Evolutionary conservation across 2,329 filamentous ascomycete genomes (phyloP).

Genomic region (Camillea tinctor): DNA sequence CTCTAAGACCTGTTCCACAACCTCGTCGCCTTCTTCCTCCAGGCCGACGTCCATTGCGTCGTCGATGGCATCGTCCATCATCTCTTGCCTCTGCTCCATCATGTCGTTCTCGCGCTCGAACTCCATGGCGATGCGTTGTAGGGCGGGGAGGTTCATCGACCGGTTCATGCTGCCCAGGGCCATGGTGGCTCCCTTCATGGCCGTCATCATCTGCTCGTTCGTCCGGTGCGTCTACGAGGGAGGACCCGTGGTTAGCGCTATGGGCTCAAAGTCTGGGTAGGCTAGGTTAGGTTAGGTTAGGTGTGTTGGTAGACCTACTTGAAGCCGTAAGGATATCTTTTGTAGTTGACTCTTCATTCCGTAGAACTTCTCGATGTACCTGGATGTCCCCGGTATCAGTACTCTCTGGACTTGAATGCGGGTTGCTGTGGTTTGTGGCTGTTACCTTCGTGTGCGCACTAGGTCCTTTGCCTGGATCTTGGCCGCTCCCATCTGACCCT

Average conservation of each 20-base stretch:
- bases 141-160: conserved; percentile 92
- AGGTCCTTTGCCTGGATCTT: conserved; percentile 98
- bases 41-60: conserved; percentile 88
- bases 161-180: conserved; percentile 96
- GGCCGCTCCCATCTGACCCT: conserved; percentile 96
- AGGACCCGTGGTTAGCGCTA: too few species aligned
- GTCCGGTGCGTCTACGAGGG: conserved; percentile 86
- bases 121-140: conserved; percentile 97
- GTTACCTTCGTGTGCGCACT: conserved; percentile 79
- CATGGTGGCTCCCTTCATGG: conserved; percentile 96
- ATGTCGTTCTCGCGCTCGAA: conserved; percentile 99
- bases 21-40: conserved; percentile 94
- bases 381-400: conserved; percentile 29
- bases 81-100: conserved; percentile 98
- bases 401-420: too few species aligned
- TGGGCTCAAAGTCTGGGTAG: too few species aligned
- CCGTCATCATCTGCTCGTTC: conserved; percentile 99
- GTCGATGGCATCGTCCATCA: conserved; percentile 99
- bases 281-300: conserved; percentile 3
- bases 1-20: conserved; percentile 93
- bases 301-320: conserved; percentile 54
- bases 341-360: conserved; percentile 96
- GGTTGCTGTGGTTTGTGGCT: background rate
- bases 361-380: conserved; percentile 98
- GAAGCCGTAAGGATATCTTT: conserved; percentile 90